Evolutionary conservation across 768 basidiomycete species (phyloP), one percentile per base, ranked within the genome.

Genomic region (Boletus rubropictus): DNA sequence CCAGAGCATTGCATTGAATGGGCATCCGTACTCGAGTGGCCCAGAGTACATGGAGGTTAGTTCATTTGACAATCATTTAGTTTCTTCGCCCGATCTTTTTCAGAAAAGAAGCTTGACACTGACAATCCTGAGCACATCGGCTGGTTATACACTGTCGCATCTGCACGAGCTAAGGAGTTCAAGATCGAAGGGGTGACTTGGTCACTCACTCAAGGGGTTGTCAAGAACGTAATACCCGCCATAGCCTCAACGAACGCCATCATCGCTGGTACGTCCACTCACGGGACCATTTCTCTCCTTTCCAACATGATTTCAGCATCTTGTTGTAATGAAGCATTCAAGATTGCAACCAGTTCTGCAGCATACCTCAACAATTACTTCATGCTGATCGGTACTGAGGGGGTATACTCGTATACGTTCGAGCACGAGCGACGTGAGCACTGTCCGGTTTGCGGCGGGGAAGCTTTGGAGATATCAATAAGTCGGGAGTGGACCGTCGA

Each of bases 1-100:
- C 96, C 96, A 1, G 96, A 99, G 60, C 96, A 99, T 60, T 98
- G 96, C 62, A 97, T 99, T 58, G 96, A 98, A 69, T 99, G 96
- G 96, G 96, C 96, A 0, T 94, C 90, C 33, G 96, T 98, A 10
- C 74, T 99, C 18, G 94, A 99, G 66, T 99, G 96, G 96, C 95
- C 96, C n/a, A 80, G 82, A 39, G 82, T 91, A 2, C 84, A 88
- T 52, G 88, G 86, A 64, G 90, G 94, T 93, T 44, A 51, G 73
- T 37, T 42, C 31, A 11, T 17, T 21, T 14, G 37, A 17, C 5
- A 1, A 29, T 45, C 1, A 8, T 20, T 3, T 9, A 10, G 15
- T 34, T 43, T 14, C 24, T 20, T 28, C 38, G 21, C 29, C 46
- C 52, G 42, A 60, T 39, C 3, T 24, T 36, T 32, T 15, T 43